A percentile compares a stretch with the other conserved stretches of the same genome.
These are phyloP conservation scores for Wilcoxina mikolae DNA, from an alignment of 495 filamentous ascomycete species.

Conservation along the genomic window DNA sequence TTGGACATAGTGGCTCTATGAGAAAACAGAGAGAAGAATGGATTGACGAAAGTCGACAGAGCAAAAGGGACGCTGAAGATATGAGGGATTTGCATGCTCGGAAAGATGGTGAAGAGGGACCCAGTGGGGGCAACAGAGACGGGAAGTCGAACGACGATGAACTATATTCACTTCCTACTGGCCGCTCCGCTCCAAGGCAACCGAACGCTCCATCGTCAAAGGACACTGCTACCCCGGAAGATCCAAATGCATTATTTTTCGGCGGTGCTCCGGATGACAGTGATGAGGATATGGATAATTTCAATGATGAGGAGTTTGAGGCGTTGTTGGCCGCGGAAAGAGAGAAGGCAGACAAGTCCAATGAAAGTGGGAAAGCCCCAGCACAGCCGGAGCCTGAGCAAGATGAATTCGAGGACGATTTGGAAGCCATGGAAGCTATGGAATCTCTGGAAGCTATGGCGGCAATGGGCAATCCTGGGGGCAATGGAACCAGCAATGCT, in stretches of 20 bases:
- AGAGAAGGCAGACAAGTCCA: neutral
- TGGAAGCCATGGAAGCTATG: neutral
- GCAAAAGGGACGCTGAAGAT: conserved; percentile 26
- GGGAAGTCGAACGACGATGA: conserved; percentile 12
- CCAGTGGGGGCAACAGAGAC: conserved; percentile 5
- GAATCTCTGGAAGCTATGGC: neutral
- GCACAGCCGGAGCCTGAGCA: neutral
- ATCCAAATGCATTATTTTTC: conserved; percentile 8
- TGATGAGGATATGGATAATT: conserved; percentile 12
- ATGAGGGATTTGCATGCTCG: conserved; percentile 35
- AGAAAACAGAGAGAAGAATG: conserved; percentile 50
- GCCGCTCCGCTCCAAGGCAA: neutral
- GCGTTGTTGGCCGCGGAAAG: conserved; percentile 22
- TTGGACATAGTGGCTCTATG: conserved; percentile 64
- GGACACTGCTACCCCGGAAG: neutral
- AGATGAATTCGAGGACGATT: conserved; percentile 16
- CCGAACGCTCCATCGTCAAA: neutral
- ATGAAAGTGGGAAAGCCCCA: neutral
- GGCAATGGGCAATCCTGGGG: no score
- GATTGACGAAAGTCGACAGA: conserved; percentile 58
- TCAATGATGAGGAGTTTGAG: conserved; percentile 18
- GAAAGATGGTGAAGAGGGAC: neutral
- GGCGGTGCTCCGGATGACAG: neutral
- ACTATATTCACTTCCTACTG: conserved; percentile 11
- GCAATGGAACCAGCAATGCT: neutral